phyloP scores from a whole-genome alignment of 2,329 filamentous ascomycete genomes.

The Colletotrichum costaricense region DNA sequence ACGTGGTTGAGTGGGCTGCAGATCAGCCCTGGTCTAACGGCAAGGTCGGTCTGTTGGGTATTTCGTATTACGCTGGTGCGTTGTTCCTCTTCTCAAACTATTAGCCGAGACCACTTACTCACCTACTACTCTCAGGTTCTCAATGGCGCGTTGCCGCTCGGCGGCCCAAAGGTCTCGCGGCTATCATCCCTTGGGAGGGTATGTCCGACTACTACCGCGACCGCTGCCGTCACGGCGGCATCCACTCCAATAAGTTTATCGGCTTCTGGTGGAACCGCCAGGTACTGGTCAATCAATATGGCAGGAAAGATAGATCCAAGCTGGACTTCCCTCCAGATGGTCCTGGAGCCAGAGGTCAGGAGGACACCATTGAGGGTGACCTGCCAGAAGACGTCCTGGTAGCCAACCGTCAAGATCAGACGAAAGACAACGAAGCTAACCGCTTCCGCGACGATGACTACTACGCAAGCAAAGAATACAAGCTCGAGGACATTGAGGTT shows the following conservation, averaged over 20 bases:
- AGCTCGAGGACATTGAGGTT: conserved; percentile 73
- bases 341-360: conserved; percentile 51
- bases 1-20: conserved; percentile 61
- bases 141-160: conserved; percentile 63
- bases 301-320: conserved; percentile 56
- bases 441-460: conserved; percentile 72
- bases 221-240: conserved; percentile 70
- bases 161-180: conserved; percentile 56
- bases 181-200: conserved; percentile 64
- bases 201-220: conserved; percentile 68
- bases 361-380: conserved; percentile 69
- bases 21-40: conserved; percentile 59
- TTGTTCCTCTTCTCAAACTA: neutral
- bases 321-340: conserved; percentile 28
- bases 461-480: conserved; percentile 74
- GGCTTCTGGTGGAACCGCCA: conserved; percentile 76
- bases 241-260: conserved; percentile 69
- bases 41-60: conserved; percentile 60
- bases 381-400: conserved; percentile 63
- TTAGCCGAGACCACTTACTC: conserved; percentile 30
- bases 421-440: conserved; percentile 57
- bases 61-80: conserved; percentile 56
- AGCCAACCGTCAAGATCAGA: conserved; percentile 61
- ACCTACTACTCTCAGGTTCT: conserved; percentile 40
- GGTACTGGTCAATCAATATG: conserved; percentile 77